Percentiles rank a stretch among this genome's conserved stretches.
phyloP scores from a whole-genome alignment of 352 stramenopile species.

The Globisporangium mamillatum region DNA sequence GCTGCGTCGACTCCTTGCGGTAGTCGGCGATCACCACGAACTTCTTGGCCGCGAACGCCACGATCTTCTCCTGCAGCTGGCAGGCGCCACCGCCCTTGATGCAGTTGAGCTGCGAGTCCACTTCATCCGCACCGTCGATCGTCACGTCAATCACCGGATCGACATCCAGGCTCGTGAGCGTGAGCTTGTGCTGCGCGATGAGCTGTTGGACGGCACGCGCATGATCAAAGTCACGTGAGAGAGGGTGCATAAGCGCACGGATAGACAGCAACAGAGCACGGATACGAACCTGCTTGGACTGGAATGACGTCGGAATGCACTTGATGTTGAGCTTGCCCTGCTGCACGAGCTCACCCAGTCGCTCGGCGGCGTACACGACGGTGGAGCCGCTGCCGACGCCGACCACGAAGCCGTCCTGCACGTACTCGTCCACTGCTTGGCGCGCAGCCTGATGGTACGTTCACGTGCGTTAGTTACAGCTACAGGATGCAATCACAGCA shows the following conservation, averaged over 20 bases:
- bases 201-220: conserved; percentile 47
- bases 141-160: conserved; percentile 94
- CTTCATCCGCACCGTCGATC: conserved; percentile 98
- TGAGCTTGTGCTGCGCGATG: conserved; percentile 75
- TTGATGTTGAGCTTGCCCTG: conserved; percentile 93
- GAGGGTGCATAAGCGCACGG: background rate
- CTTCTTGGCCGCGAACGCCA: conserved; percentile 93
- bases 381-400: conserved; percentile 98
- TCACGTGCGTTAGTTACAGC: background rate
- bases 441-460: conserved; percentile 58
- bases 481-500: background rate
- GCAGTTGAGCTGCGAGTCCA: conserved; percentile 96
- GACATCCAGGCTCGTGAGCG: conserved; percentile 79
- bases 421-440: conserved; percentile 91
- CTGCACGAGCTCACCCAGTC: conserved; percentile 93
- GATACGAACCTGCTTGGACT: conserved; percentile 88
- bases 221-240: background rate
- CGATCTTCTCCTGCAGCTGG: conserved; percentile 93
- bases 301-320: conserved; percentile 97
- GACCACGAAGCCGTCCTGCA: conserved; percentile 94
- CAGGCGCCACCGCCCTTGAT: conserved; percentile 98
- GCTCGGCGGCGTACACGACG: conserved; percentile 97
- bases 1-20: conserved; percentile 86
- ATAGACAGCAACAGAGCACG: background rate
- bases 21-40: conserved; percentile 98